Conservation (phyloP, 371 early-diverging fungal species). For the Mortierella sp. region DNA sequence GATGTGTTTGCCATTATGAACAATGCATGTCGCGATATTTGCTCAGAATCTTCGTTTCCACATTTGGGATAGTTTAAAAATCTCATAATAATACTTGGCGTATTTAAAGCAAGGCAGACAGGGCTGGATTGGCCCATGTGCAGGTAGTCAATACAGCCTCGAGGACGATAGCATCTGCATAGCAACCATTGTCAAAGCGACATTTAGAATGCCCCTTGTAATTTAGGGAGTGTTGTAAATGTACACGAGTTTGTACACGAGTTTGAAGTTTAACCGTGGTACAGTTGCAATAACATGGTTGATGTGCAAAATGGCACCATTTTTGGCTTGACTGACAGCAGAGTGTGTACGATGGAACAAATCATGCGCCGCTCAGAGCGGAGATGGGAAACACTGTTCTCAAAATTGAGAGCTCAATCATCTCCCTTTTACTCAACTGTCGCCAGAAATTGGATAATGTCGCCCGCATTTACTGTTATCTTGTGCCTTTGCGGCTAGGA, state of each 20-base stretch:
- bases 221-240: not conserved
- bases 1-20: not conserved
- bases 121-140: not conserved
- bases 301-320: constrained; percentile 16
- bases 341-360: not conserved
- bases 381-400: constrained; percentile 6
- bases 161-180: not conserved
- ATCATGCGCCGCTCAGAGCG: constrained; percentile 8
- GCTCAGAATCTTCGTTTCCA: constrained; percentile 13
- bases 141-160: not conserved
- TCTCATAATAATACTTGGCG: not conserved
- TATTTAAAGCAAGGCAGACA: not conserved
- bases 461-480: too few species aligned
- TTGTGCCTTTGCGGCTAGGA: not conserved
- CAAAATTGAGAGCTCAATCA: not conserved
- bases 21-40: constrained; percentile 18
- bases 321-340: constrained; percentile 17
- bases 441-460: too few species aligned
- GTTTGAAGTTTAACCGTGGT: not conserved
- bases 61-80: not conserved
- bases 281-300: not conserved
- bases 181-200: not conserved
- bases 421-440: too few species aligned
- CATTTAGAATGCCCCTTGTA: not conserved
- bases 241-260: not conserved